phyloP scores from a whole-genome alignment of 768 basidiomycete species.

The Trametes gibbosa region DNA sequence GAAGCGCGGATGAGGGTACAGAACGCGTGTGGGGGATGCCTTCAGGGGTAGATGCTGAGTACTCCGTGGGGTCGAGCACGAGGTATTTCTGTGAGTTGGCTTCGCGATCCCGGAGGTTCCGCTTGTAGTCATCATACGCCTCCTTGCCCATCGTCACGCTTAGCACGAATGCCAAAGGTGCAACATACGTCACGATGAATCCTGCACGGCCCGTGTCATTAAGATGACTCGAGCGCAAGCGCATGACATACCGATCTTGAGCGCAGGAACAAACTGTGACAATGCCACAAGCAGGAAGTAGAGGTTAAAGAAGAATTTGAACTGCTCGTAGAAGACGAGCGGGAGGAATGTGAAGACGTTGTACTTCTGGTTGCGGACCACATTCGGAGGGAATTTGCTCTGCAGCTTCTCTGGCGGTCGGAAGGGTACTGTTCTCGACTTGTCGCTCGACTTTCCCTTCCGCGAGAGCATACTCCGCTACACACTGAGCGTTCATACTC shows the following conservation, averaged over 20 bases:
- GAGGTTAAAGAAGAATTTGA: slow-evolving; percentile 99
- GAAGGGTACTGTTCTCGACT: slow-evolving; percentile 77
- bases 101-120: slow-evolving; percentile 86
- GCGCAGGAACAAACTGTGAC: slow-evolving; percentile 91
- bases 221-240: background rate
- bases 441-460: slow-evolving; percentile 49
- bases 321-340: slow-evolving; percentile 96
- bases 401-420: slow-evolving; percentile 75
- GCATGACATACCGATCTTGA: slow-evolving; percentile 79
- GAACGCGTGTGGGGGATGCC: slow-evolving; percentile 51
- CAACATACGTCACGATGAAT: slow-evolving; percentile 93
- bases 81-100: slow-evolving; percentile 94
- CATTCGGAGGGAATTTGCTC: slow-evolving; percentile 77
- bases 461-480: slow-evolving; percentile 28
- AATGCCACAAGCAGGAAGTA: slow-evolving; percentile 97
- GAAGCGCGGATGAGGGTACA: slow-evolving; percentile 83
- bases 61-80: slow-evolving; percentile 58
- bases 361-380: slow-evolving; percentile 97
- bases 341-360: slow-evolving; percentile 96
- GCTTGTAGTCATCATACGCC: slow-evolving; percentile 97
- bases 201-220: slow-evolving; percentile 48
- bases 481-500: background rate
- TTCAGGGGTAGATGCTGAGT: slow-evolving; percentile 28
- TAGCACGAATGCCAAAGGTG: slow-evolving; percentile 93
- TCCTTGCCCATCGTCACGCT: slow-evolving; percentile 98